Evolutionary conservation across 2,329 filamentous ascomycete genomes (phyloP).

Genomic region (Botrytis tulipae): DNA sequence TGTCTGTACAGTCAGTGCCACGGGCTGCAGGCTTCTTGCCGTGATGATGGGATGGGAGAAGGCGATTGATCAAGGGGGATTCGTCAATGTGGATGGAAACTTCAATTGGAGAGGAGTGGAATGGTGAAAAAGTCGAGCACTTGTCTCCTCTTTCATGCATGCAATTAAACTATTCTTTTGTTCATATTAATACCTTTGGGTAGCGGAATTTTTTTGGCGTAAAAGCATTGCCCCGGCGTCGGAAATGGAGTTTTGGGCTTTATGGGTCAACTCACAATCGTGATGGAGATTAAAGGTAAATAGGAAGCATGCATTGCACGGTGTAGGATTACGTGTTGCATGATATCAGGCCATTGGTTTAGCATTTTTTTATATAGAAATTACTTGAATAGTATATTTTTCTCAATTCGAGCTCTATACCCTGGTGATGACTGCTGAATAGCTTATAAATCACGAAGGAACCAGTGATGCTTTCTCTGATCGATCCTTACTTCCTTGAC

Average conservation of each 20-base stretch:
- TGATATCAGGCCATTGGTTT: constrained; percentile 6
- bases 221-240: neutral
- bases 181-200: neutral
- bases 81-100: constrained; percentile 77
- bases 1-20: constrained; percentile 73
- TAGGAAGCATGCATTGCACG: constrained; percentile 3
- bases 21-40: constrained; percentile 70
- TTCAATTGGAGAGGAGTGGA: constrained; percentile 56
- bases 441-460: neutral
- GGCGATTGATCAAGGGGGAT: constrained; percentile 57
- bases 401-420: too few species aligned
- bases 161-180: neutral
- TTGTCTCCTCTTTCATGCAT: neutral
- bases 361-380: neutral
- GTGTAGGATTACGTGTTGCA: neutral
- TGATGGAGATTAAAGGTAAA: neutral
- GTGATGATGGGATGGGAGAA: constrained; percentile 87
- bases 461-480: neutral
- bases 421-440: neutral
- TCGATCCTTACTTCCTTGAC: neutral
- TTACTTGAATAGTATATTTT: neutral
- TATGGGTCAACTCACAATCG: neutral
- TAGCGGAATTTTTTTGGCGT: neutral
- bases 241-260: constrained; percentile 3
- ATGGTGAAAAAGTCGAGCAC: constrained; percentile 28